Evolutionary conservation across 805 yeast species (phyloP).

Genomic region (Barnettozyma californica): DNA sequence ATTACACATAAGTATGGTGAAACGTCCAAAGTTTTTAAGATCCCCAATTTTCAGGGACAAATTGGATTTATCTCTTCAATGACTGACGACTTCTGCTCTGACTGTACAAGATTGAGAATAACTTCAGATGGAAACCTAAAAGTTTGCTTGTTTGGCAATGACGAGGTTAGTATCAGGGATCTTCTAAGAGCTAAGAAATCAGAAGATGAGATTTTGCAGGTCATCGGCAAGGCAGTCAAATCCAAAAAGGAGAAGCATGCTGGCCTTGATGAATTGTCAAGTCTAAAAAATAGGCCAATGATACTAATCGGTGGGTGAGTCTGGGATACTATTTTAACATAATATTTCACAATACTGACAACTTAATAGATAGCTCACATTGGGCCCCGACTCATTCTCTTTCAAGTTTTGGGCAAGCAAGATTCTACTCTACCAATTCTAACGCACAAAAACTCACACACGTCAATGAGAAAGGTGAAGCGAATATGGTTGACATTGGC

Average conservation of each 20-base stretch:
- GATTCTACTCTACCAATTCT: slow-evolving; percentile 8
- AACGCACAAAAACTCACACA: slow-evolving; percentile 29
- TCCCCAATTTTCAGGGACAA: slow-evolving; percentile 39
- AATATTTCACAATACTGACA: neutral
- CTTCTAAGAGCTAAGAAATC: slow-evolving; percentile 32
- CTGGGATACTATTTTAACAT: too few relatives aligned
- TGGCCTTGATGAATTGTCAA: slow-evolving; percentile 41
- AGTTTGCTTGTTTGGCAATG: slow-evolving; percentile 49
- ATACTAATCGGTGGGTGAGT: slow-evolving; percentile 49
- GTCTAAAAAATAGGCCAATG: slow-evolving; percentile 49
- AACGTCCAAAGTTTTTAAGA: slow-evolving; percentile 41
- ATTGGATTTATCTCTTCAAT: slow-evolving; percentile 52
- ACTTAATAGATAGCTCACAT: neutral
- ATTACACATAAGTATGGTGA: slow-evolving; percentile 35
- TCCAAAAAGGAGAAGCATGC: slow-evolving; percentile 47
- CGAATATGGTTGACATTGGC: slow-evolving; percentile 45
- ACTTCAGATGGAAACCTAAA: slow-evolving; percentile 51
- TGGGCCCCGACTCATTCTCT: neutral
- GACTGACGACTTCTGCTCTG: slow-evolving; percentile 47
- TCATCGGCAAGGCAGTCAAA: slow-evolving; percentile 42
- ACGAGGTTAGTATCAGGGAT: slow-evolving; percentile 44
- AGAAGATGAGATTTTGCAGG: slow-evolving; percentile 32
- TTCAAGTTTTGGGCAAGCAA: neutral
- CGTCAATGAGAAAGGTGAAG: slow-evolving; percentile 36
- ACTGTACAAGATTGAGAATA: slow-evolving; percentile 46